Evolutionary conservation across 2,329 filamentous ascomycete genomes (phyloP).

Genomic region (Alternaria dauci): DNA sequence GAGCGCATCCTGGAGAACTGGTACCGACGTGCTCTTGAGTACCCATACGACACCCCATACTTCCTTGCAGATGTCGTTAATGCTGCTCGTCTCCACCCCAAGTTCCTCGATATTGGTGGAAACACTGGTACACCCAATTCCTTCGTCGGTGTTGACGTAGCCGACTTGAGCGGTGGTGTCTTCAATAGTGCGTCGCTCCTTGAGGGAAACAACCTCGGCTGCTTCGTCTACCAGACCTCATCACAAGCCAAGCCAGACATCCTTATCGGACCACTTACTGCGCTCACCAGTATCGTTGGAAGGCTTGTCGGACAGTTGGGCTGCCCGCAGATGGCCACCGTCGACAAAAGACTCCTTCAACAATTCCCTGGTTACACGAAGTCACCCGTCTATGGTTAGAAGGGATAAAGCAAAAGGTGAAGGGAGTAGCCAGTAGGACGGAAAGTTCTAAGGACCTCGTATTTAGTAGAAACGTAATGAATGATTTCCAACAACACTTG

Average conservation of each 20-base stretch:
- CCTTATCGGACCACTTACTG: constrained; percentile 22
- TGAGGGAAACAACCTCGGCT: constrained; percentile 30
- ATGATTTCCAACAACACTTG: not conserved
- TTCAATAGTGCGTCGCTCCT: constrained; percentile 25
- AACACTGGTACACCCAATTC: constrained; percentile 35
- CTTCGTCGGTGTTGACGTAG: constrained; percentile 30
- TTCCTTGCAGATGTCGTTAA: constrained; percentile 30
- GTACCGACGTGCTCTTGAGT: constrained; percentile 33
- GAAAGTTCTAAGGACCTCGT: not conserved
- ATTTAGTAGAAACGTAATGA: not conserved
- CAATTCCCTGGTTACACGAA: constrained; percentile 32
- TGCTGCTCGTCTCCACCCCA: constrained; percentile 30
- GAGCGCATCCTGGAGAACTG: constrained; percentile 35
- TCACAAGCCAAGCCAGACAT: constrained; percentile 34
- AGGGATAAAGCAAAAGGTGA: not conserved
- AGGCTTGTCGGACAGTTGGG: constrained; percentile 22
- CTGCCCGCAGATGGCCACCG: constrained; percentile 26
- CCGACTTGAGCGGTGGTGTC: constrained; percentile 26
- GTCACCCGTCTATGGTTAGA: constrained; percentile 27
- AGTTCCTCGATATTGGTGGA: constrained; percentile 34
- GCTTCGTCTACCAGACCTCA: constrained; percentile 30
- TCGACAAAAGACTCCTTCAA: constrained; percentile 25
- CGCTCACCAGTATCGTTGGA: constrained; percentile 26
- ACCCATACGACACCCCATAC: constrained; percentile 32
- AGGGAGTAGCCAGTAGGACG: not conserved